Evolutionary conservation across 768 basidiomycete genomes (phyloP).

Genomic region (Pleurotus sapidus): DNA sequence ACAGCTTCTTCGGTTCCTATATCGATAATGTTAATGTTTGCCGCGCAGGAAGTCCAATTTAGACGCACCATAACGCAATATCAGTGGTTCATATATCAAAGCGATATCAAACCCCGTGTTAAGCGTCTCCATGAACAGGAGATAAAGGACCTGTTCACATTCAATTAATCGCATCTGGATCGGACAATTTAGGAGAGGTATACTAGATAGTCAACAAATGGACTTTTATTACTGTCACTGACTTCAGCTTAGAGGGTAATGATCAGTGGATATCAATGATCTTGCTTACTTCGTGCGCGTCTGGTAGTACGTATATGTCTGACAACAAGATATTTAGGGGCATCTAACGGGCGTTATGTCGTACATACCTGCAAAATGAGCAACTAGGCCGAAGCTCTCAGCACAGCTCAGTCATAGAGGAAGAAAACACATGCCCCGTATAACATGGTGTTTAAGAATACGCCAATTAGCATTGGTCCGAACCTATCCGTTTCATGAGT

Average conservation of each 20-base stretch:
- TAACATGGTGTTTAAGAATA: slow-evolving; percentile 16
- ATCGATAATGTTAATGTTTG: not conserved
- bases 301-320: slow-evolving; percentile 34
- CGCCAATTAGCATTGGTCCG: slow-evolving; percentile 17
- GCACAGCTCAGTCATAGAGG: slow-evolving; percentile 17
- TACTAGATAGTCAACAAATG: slow-evolving; percentile 23
- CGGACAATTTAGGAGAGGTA: too few species aligned
- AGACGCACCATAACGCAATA: slow-evolving; percentile 7
- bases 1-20: slow-evolving; percentile 13
- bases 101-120: slow-evolving; percentile 14
- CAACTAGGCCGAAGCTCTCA: not conserved
- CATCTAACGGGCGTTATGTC: too few species aligned
- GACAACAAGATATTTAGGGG: not conserved
- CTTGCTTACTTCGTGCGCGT: slow-evolving; percentile 26
- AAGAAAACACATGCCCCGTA: slow-evolving; percentile 10
- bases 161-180: too few species aligned
- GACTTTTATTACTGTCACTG: slow-evolving; percentile 21
- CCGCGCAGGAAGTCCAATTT: not conserved
- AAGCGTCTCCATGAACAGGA: slow-evolving; percentile 15
- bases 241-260: not conserved
- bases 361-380: not conserved
- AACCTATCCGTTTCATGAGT: not conserved
- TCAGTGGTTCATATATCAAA: slow-evolving; percentile 14
- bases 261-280: not conserved
- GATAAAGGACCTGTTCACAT: slow-evolving; percentile 4